Evolutionary conservation across 176 grass and related monocot species (phyloP).

Genomic region (Hyparrhenia diplandra): DNA sequence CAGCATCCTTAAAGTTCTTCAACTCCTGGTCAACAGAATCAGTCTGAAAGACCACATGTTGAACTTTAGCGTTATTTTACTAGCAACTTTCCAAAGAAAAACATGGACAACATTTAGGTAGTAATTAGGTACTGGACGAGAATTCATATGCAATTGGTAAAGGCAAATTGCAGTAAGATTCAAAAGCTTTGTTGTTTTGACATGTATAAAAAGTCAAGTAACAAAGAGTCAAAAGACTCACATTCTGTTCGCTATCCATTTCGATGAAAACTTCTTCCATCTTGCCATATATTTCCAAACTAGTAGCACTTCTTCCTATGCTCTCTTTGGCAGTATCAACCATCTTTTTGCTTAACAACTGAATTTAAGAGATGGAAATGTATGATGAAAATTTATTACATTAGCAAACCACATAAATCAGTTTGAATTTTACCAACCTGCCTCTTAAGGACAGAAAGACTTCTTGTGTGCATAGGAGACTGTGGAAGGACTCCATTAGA

Average conservation of each 20-base stretch:
- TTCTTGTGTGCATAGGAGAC: constrained; percentile 96
- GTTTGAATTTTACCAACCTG: constrained; percentile 60
- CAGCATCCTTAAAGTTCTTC: constrained; percentile 68
- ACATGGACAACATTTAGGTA: not conserved
- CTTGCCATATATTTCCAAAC: constrained; percentile 77
- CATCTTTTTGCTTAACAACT: constrained; percentile 86
- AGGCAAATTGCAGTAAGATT: not conserved
- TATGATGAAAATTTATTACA: not conserved
- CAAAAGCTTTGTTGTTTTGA: not conserved
- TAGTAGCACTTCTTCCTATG: constrained; percentile 50
- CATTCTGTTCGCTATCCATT: constrained; percentile 52
- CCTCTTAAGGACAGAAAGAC: constrained; percentile 76
- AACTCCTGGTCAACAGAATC: constrained; percentile 56
- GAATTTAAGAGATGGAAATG: not conserved
- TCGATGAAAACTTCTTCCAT: constrained; percentile 80
- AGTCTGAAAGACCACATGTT: constrained; percentile 36
- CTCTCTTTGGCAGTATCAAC: constrained; percentile 69
- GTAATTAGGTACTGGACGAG: not conserved
- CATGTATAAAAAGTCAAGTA: constrained; percentile 3
- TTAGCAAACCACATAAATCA: not conserved
- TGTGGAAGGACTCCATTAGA: constrained; percentile 96
- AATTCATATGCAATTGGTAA: not conserved
- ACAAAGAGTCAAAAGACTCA: constrained; percentile 23
- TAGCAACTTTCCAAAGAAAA: not conserved
- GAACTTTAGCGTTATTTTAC: not conserved